A percentile compares a stretch with the other conserved stretches of the same genome.
phyloP scores from a whole-genome alignment of 441 rosid species.

The Arabidopsis hybrid region DNA sequence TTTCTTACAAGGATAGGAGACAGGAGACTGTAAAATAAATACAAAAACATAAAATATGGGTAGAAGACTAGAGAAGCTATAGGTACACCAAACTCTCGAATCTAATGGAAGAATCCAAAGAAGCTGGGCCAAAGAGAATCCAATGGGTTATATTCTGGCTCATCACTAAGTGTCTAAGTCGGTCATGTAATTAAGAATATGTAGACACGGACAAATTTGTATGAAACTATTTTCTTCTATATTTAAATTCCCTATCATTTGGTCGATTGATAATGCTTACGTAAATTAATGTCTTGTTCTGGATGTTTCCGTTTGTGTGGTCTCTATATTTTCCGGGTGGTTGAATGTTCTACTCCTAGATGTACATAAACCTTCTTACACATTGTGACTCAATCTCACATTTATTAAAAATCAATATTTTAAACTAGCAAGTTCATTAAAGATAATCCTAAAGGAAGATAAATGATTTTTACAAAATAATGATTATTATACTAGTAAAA shows the following conservation, averaged over 20 bases:
- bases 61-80: slow-evolving; percentile 30
- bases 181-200: background rate
- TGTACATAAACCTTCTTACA: background rate
- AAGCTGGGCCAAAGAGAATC: slow-evolving; percentile 40
- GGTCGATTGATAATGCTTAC: background rate
- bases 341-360: background rate
- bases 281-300: background rate
- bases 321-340: background rate
- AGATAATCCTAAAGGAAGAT: background rate
- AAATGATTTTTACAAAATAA: background rate
- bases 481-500: background rate
- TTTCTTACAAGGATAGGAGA: background rate
- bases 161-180: slow-evolving; percentile 25
- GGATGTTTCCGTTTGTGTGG: slow-evolving; percentile 3
- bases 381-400: background rate
- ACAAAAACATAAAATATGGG: slow-evolving; percentile 18
- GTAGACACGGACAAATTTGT: slow-evolving; percentile 14
- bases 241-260: background rate
- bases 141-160: slow-evolving; percentile 25
- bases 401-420: background rate
- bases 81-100: slow-evolving; percentile 51
- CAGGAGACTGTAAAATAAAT: background rate
- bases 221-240: slow-evolving; percentile 8
- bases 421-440: background rate
- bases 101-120: slow-evolving; percentile 49